phyloP scores from a whole-genome alignment of 139 green algal species.

The Coelastrella sp. region DNA sequence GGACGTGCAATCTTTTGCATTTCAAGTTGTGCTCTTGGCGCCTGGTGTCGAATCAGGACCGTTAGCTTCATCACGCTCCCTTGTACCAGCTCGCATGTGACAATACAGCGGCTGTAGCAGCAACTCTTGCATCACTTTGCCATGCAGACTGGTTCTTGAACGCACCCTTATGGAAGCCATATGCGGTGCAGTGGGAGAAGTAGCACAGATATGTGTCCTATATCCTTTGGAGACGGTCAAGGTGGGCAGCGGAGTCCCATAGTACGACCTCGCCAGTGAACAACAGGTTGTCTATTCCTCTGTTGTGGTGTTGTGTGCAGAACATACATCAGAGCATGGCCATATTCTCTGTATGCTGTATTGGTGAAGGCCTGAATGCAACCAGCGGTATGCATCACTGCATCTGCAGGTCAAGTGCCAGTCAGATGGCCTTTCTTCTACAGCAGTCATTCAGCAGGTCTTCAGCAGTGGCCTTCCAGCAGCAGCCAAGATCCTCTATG shows the following conservation, averaged over 20 bases:
- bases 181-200: slow-evolving; percentile 68
- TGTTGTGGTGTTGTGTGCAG: neutral
- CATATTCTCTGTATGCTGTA: no score
- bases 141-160: slow-evolving; percentile 34
- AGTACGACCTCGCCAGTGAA: neutral
- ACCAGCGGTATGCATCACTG: no score
- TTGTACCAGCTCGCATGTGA: no score
- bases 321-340: no score
- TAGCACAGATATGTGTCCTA: slow-evolving; percentile 68
- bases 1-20: no score
- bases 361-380: no score
- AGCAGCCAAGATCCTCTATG: slow-evolving; percentile 57
- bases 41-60: no score
- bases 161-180: slow-evolving; percentile 63
- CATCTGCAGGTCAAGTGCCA: slow-evolving; percentile 69
- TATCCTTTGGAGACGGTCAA: slow-evolving; percentile 83
- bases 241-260: no score
- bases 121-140: no score
- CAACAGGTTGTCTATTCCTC: neutral
- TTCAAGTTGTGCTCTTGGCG: no score
- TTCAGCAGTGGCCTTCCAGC: neutral
- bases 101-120: no score
- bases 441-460: slow-evolving; percentile 57
- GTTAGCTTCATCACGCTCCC: no score
- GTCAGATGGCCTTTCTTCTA: slow-evolving; percentile 49